These are phyloP conservation scores for Termitomyces sp. DNA, from an alignment of 768 basidiomycete species.

Conservation along the genomic window DNA sequence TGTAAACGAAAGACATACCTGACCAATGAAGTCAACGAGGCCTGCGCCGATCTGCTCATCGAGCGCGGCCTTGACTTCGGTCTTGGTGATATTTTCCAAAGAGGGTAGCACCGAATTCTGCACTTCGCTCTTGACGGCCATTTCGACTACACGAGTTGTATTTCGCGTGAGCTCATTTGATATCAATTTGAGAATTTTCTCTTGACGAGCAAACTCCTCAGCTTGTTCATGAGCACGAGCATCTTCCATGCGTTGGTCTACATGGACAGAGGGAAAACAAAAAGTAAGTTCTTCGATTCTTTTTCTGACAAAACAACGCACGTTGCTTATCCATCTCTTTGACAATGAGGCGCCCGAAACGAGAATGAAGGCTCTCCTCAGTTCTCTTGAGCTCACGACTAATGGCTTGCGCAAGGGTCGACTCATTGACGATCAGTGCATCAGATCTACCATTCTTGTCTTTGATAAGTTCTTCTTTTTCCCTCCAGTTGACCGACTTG, in stretches of 20 bases:
- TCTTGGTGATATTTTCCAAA: slow-evolving; percentile 76
- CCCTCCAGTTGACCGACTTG: slow-evolving; percentile 51
- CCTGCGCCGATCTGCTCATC: slow-evolving; percentile 75
- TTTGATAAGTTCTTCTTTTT: slow-evolving; percentile 33
- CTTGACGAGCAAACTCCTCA: slow-evolving; percentile 79
- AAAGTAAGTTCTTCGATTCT: background rate
- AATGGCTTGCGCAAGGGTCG: slow-evolving; percentile 51
- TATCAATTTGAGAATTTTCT: slow-evolving; percentile 85
- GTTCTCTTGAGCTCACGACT: slow-evolving; percentile 77
- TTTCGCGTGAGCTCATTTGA: slow-evolving; percentile 84
- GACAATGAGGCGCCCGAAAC: slow-evolving; percentile 71
- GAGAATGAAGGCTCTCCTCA: slow-evolving; percentile 71
- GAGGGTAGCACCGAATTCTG: slow-evolving; percentile 80
- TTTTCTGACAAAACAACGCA: slow-evolving; percentile 30
- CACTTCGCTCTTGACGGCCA: slow-evolving; percentile 82
- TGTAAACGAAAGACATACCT: slow-evolving; percentile 39
- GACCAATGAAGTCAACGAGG: slow-evolving; percentile 64
- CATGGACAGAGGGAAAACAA: background rate
- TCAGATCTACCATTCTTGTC: slow-evolving; percentile 28
- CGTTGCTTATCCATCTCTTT: slow-evolving; percentile 92
- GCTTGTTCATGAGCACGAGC: slow-evolving; percentile 71
- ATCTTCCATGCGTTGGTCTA: slow-evolving; percentile 84
- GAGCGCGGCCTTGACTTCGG: slow-evolving; percentile 71
- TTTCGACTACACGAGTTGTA: slow-evolving; percentile 83
- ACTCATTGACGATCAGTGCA: slow-evolving; percentile 38